A percentile compares a stretch with the other conserved stretches of the same genome.
phyloP scores from a whole-genome alignment of 331 rosid genomes.

The Acacia concinna region DNA sequence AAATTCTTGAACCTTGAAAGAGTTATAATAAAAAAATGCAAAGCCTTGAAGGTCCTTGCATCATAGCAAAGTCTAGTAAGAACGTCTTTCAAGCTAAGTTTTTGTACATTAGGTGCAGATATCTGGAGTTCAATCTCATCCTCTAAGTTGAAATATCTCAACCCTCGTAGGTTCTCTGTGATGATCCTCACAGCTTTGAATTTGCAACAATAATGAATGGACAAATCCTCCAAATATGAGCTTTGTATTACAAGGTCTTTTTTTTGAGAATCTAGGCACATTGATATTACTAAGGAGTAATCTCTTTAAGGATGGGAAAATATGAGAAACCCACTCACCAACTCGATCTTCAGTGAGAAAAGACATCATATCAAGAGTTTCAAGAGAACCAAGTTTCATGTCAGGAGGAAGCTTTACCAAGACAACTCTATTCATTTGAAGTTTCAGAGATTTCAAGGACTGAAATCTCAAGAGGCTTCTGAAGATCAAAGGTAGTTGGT shows the following conservation, averaged over 20 bases:
- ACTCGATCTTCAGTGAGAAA: background rate
- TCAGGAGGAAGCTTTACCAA: background rate
- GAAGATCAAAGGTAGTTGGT: background rate
- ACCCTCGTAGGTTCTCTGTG: background rate
- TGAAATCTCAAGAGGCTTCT: background rate
- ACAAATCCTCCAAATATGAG: background rate
- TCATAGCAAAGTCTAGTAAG: background rate
- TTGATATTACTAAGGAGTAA: background rate
- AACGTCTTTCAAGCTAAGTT: background rate
- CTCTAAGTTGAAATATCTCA: background rate
- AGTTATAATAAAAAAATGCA: background rate
- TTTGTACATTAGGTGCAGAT: background rate
- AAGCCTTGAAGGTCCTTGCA: background rate
- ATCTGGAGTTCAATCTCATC: background rate
- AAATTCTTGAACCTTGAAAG: background rate
- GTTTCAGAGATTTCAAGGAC: background rate
- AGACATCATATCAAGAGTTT: background rate
- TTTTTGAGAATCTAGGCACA: background rate
- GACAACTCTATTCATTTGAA: background rate
- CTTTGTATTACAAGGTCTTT: background rate
- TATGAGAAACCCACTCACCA: background rate
- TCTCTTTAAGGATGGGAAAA: background rate
- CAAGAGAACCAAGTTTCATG: background rate
- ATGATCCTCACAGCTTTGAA: background rate
- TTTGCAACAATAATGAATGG: background rate